Percentiles rank a stretch among this genome's conserved stretches.
phyloP scores from a whole-genome alignment of 441 rosid genomes.

The Biscutella laevigata region DNA sequence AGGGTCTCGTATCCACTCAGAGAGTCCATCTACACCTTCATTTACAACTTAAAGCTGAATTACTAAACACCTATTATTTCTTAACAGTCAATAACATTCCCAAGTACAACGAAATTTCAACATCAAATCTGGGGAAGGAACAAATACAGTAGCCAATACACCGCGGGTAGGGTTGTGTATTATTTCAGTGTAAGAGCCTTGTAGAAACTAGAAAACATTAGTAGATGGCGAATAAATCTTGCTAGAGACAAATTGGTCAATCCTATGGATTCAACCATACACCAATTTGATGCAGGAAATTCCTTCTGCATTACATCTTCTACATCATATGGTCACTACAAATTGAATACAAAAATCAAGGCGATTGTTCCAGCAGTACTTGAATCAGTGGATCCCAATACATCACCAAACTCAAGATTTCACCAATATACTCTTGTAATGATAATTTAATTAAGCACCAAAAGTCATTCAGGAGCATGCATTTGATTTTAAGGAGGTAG shows the following conservation, averaged over 20 bases:
- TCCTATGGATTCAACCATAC: not conserved
- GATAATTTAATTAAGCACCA: not conserved
- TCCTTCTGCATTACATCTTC: not conserved
- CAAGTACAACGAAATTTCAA: not conserved
- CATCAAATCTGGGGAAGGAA: not conserved
- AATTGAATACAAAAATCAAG: not conserved
- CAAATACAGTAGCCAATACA: not conserved
- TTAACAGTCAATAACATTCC: not conserved
- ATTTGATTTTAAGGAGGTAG: no score
- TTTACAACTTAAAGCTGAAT: slow-evolving; percentile 10
- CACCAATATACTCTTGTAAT: not conserved
- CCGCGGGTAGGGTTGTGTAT: not conserved
- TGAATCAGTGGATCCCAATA: not conserved
- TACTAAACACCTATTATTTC: not conserved
- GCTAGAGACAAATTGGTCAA: not conserved
- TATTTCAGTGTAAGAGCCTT: not conserved
- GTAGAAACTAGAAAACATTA: not conserved
- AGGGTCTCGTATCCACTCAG: slow-evolving; percentile 78
- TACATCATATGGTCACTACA: not conserved
- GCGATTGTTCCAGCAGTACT: not conserved
- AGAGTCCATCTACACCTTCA: slow-evolving; percentile 76
- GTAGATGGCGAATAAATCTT: not conserved
- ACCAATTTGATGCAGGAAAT: not conserved
- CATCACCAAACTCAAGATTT: not conserved
- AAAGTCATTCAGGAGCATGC: not conserved